Conservation (phyloP, 805 yeast species). For the Candida easanensis region DNA sequence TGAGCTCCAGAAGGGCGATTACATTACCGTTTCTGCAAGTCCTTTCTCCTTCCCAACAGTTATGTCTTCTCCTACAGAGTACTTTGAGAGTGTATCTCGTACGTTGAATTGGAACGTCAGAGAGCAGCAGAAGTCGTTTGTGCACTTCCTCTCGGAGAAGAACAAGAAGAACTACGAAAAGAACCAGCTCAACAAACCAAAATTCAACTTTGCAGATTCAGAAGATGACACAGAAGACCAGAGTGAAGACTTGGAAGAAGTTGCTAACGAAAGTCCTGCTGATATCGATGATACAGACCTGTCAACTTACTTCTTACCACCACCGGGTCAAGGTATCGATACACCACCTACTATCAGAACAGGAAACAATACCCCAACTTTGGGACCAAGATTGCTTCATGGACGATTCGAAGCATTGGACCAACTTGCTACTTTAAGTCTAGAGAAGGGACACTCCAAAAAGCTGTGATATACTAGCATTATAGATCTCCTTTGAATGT, state of each 20-base stretch:
- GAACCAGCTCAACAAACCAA: slow-evolving; percentile 24
- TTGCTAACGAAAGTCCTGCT: slow-evolving; percentile 24
- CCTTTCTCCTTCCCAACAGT: slow-evolving; percentile 95
- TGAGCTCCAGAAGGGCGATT: slow-evolving; percentile 79
- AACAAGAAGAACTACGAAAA: slow-evolving; percentile 45
- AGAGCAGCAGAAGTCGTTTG: slow-evolving; percentile 82
- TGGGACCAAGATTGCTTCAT: slow-evolving; percentile 15
- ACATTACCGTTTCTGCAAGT: slow-evolving; percentile 79
- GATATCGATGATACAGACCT: slow-evolving; percentile 28
- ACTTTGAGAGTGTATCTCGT: slow-evolving; percentile 80
- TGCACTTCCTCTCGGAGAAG: slow-evolving; percentile 55
- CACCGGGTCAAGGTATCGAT: slow-evolving; percentile 26
- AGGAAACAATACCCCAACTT: slow-evolving; percentile 16
- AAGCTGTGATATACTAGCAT: no score
- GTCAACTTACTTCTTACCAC: slow-evolving; percentile 26
- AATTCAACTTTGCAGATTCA: slow-evolving; percentile 24
- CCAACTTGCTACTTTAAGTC: slow-evolving; percentile 1
- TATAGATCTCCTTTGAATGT: no score
- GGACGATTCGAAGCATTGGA: slow-evolving; percentile 11
- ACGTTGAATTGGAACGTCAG: slow-evolving; percentile 93
- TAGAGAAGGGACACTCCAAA: background rate
- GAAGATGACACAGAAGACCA: slow-evolving; percentile 23
- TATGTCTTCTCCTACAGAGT: slow-evolving; percentile 66
- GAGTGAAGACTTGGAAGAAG: slow-evolving; percentile 19
- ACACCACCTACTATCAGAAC: slow-evolving; percentile 23